Conservation (phyloP, 1,284 basidiomycete species). For the Apiotrichum siamense region DNA sequence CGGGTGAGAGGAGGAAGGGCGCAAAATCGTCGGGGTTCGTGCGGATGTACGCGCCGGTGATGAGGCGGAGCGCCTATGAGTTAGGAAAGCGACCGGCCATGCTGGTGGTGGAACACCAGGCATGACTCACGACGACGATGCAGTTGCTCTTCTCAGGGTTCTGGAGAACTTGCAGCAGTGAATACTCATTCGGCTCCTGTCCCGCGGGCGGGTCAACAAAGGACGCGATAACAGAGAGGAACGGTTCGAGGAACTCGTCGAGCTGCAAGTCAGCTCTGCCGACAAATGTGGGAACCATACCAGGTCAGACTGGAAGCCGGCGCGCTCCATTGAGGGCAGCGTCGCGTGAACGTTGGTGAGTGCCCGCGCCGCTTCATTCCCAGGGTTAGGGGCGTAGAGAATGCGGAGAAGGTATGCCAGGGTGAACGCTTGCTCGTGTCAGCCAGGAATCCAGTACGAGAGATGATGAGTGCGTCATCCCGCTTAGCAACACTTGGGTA, state of each 20-base stretch:
- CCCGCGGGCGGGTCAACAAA: slow-evolving; percentile 29
- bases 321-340: slow-evolving; percentile 54
- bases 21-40: slow-evolving; percentile 59
- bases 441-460: too few relatives aligned
- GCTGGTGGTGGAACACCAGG: neutral
- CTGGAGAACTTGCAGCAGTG: slow-evolving; percentile 39
- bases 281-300: slow-evolving; percentile 40
- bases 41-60: slow-evolving; percentile 76
- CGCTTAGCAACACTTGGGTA: too few relatives aligned
- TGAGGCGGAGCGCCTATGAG: slow-evolving; percentile 57
- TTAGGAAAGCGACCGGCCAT: neutral
- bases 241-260: slow-evolving; percentile 41
- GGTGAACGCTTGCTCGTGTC: slow-evolving; percentile 54
- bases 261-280: slow-evolving; percentile 20
- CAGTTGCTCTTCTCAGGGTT: slow-evolving; percentile 42
- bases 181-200: slow-evolving; percentile 44
- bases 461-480: too few relatives aligned
- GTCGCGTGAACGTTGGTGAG: slow-evolving; percentile 56
- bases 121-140: slow-evolving; percentile 36
- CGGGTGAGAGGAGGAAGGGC: slow-evolving; percentile 69
- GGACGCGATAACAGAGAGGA: slow-evolving; percentile 27
- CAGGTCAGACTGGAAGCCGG: slow-evolving; percentile 62
- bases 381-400: slow-evolving; percentile 50
- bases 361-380: slow-evolving; percentile 53
- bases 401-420: slow-evolving; percentile 62